These are phyloP conservation scores for Trichoderma asperellum DNA, from an alignment of 2,329 filamentous ascomycete species.

Conservation along the genomic window DNA sequence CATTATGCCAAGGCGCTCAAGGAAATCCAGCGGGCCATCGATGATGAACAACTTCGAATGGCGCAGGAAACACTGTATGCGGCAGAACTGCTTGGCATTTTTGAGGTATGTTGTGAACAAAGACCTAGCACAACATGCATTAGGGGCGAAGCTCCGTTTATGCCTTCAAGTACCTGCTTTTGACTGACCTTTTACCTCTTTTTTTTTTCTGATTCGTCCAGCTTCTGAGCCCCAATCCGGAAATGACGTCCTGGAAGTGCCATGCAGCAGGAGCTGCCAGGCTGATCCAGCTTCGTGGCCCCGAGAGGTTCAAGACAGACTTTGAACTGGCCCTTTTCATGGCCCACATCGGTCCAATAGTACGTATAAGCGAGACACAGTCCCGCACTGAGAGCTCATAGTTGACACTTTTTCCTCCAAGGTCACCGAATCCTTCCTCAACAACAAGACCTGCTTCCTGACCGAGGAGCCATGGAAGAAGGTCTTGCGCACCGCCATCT, in stretches of 20 bases:
- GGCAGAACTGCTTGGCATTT: background rate
- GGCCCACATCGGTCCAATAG: conserved; percentile 16
- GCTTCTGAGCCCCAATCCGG: conserved; percentile 7
- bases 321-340: conserved; percentile 17
- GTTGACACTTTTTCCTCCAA: background rate
- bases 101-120: background rate
- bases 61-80: conserved; percentile 11
- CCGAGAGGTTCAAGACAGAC: conserved; percentile 1
- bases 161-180: background rate
- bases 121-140: background rate
- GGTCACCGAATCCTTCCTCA: conserved; percentile 11
- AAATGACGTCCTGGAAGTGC: conserved; percentile 1
- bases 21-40: background rate
- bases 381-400: background rate
- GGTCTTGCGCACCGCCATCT: background rate
- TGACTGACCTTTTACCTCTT: background rate
- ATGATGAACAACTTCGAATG: background rate
- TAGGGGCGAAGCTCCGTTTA: too few species aligned
- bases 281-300: conserved; percentile 16
- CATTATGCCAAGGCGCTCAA: conserved; percentile 7
- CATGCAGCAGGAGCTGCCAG: conserved; percentile 3
- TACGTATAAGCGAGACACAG: background rate
- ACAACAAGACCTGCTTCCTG: background rate
- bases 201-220: background rate
- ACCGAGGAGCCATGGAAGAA: conserved; percentile 4